Evolutionary conservation across 352 stramenopile species (phyloP).

Genomic region (Globisporangium heterothallicum): DNA sequence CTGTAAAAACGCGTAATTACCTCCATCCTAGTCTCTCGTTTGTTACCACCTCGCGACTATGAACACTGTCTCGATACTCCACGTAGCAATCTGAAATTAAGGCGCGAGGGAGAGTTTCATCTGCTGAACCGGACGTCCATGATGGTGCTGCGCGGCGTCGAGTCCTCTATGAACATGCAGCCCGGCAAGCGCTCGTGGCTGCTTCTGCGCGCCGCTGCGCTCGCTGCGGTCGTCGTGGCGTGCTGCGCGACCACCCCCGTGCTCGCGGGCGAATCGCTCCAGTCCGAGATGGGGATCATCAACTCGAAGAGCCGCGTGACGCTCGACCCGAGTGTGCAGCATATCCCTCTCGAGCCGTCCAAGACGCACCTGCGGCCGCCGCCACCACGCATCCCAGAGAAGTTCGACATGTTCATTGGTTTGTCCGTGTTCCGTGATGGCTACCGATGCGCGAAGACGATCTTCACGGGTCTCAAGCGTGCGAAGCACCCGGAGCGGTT

Average conservation of each 20-base stretch:
- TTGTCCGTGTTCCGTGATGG: conserved; percentile 81
- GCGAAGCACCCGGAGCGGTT: conserved; percentile 62
- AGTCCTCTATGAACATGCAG: no score
- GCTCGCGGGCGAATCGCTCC: conserved; percentile 12
- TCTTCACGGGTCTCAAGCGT: conserved; percentile 72
- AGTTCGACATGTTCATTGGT: conserved; percentile 67
- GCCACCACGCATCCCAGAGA: conserved; percentile 38
- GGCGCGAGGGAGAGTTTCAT: no score
- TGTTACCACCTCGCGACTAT: no score
- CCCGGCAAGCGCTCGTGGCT: no score
- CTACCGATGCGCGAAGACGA: conserved; percentile 75
- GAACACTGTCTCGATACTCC: no score
- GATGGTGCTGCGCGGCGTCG: no score
- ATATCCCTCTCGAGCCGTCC: conserved; percentile 44
- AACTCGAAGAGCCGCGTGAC: conserved; percentile 53
- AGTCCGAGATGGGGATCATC: conserved; percentile 48
- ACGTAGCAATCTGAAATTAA: no score
- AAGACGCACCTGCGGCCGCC: conserved; percentile 44
- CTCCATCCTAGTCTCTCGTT: no score
- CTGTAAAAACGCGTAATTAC: neutral
- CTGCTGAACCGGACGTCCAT: no score
- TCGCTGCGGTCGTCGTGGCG: neutral
- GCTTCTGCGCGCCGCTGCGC: neutral
- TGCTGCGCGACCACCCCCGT: neutral
- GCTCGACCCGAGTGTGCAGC: conserved; percentile 67